Evolutionary conservation across 2,329 filamentous ascomycete species (phyloP), one percentile per base, ranked within the genome.

Genomic region (Claviceps humidiphila): DNA sequence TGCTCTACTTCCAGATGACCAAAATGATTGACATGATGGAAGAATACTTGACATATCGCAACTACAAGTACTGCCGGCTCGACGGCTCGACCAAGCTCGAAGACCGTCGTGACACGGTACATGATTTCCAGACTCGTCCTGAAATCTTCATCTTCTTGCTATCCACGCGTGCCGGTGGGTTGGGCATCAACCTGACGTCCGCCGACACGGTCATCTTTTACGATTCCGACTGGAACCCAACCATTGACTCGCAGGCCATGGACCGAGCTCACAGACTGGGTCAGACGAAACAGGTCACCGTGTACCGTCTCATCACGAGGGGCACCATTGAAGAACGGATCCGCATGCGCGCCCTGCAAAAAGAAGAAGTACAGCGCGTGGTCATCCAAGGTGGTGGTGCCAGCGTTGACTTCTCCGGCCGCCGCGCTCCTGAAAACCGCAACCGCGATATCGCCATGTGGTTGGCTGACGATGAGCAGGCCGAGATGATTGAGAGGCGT

Each of bases 1-100:
- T 98, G 51, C 75, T 98, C 20, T 98, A 98, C 76, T 98, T 98
- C 87, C 93, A 98, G 75, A 98, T 98, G 93, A 98, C 93, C 4
- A 87, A 88, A 64, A 98, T 98, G 93, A 97, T 98, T 64, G 91
- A 98, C 66, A 75, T 98, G 55, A 97, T 97, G 87, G 93, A 98
- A 68, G 93, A 98, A 70, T 98, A 97, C 61, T 76, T 98, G 54
- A 97, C 93, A 0, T 97, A 97, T 72, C 88, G 93, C 66, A 96
- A 97, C 71, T 97, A 95, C 82, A 96, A 95, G 69, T 98, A 96
- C 71, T 94, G 91, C 63, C 87, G 93, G 55, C 78, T 98, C 45
- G 93, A 98, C 63, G 93, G 93, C 64, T 95, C 89, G 17, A 98
- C 93, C 44, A 98, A 97, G 68, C 78, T 98, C 50, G 93, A 98